phyloP scores from a whole-genome alignment of 2,329 filamentous ascomycete genomes.

The Westerdykella ornata region DNA sequence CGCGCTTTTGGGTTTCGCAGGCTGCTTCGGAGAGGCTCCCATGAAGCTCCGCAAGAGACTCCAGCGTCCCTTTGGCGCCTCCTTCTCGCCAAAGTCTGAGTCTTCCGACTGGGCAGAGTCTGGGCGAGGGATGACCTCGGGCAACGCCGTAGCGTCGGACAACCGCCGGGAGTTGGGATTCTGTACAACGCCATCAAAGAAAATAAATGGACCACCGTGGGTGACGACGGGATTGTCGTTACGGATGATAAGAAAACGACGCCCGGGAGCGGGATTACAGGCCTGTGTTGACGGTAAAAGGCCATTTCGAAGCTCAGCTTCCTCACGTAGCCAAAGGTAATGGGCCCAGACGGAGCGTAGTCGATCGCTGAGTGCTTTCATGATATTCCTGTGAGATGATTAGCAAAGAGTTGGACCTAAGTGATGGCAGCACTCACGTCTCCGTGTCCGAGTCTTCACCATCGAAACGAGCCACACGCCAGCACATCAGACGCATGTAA shows the following conservation, averaged over 20 bases:
- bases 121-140: constrained; percentile 26
- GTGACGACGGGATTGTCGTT: constrained; percentile 60
- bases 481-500: constrained; percentile 84
- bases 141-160: constrained; percentile 15
- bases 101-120: constrained; percentile 25
- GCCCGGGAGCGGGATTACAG: constrained; percentile 77
- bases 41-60: constrained; percentile 59
- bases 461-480: constrained; percentile 74
- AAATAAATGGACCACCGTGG: constrained; percentile 51
- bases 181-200: constrained; percentile 56
- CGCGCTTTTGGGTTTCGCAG: constrained; percentile 38
- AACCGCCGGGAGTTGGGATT: constrained; percentile 30
- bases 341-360: constrained; percentile 70
- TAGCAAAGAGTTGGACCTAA: constrained; percentile 7
- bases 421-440: constrained; percentile 49
- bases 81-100: constrained; percentile 32
- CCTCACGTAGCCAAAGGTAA: constrained; percentile 67
- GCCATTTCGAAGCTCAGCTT: constrained; percentile 52
- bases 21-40: constrained; percentile 40
- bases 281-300: constrained; percentile 67
- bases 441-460: constrained; percentile 60
- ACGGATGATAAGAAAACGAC: constrained; percentile 80
- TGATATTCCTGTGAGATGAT: constrained; percentile 54
- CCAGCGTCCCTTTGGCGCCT: constrained; percentile 52
- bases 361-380: constrained; percentile 59